Conservation (phyloP, 176 grass and related monocot genomes). For the Themeda triandra region DNA sequence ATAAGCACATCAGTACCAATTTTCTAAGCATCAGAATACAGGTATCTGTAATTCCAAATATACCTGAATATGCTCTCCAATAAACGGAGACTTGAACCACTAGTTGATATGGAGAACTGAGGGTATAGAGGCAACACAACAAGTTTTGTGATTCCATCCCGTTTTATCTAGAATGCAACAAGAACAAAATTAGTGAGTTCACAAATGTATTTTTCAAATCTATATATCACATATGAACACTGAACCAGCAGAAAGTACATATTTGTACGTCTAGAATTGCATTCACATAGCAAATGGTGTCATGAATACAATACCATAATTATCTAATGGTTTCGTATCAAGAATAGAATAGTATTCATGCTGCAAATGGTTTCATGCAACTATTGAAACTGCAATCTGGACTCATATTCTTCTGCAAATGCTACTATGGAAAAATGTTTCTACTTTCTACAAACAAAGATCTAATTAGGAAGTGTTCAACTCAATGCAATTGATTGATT, state of each 20-base stretch:
- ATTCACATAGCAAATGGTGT: slow-evolving; percentile 8
- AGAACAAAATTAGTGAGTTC: slow-evolving; percentile 6
- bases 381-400: neutral
- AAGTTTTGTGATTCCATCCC: slow-evolving; percentile 95
- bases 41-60: slow-evolving; percentile 3
- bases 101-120: slow-evolving; percentile 99
- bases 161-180: slow-evolving; percentile 70
- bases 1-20: neutral
- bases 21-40: slow-evolving; percentile 3
- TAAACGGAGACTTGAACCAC: slow-evolving; percentile 96
- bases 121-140: slow-evolving; percentile 98
- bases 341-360: neutral
- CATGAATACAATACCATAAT: neutral
- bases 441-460: neutral
- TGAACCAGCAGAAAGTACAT: neutral
- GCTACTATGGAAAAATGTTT: neutral
- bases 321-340: neutral
- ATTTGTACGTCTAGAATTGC: slow-evolving; percentile 10
- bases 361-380: neutral
- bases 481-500: neutral
- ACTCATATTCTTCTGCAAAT: slow-evolving; percentile 13
- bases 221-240: neutral
- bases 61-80: slow-evolving; percentile 98
- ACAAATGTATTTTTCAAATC: neutral
- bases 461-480: slow-evolving; percentile 4